Conservation (phyloP, 257 asterid genomes). For the Orobanche coerulescens region DNA sequence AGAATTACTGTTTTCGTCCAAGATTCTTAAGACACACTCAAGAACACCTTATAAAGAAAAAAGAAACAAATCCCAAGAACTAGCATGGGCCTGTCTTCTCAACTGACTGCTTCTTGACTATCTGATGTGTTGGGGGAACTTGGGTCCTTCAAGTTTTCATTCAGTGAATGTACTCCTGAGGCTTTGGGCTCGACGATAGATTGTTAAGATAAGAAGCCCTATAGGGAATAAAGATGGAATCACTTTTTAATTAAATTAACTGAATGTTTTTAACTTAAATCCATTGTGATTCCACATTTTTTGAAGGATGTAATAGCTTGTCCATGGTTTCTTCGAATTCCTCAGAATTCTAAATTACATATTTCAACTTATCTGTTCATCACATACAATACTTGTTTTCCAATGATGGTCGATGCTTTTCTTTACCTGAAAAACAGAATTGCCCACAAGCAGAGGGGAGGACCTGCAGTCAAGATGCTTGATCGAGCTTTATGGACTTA, state of each 20-base stretch:
- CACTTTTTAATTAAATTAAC: neutral
- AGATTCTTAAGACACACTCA: neutral
- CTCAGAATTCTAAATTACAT: neutral
- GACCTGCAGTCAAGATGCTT: conserved; percentile 95
- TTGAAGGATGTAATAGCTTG: neutral
- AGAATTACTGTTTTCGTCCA: neutral
- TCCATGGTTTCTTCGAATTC: neutral
- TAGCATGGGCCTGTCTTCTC: neutral
- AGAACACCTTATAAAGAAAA: neutral
- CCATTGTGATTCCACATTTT: neutral
- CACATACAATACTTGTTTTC: conserved; percentile 11
- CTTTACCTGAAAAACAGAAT: conserved; percentile 40
- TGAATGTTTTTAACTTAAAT: neutral
- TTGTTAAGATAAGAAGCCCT: neutral
- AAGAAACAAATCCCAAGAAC: neutral
- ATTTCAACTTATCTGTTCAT: neutral
- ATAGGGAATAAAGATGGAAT: neutral
- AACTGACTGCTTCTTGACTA: neutral
- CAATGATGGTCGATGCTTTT: conserved; percentile 5
- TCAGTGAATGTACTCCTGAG: neutral
- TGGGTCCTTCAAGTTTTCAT: neutral
- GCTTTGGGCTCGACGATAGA: neutral
- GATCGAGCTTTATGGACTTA: conserved; percentile 90
- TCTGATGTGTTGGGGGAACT: neutral
- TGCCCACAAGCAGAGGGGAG: conserved; percentile 94